phyloP scores from a whole-genome alignment of 805 yeast genomes.

The Torulaspora microellipsoides region DNA sequence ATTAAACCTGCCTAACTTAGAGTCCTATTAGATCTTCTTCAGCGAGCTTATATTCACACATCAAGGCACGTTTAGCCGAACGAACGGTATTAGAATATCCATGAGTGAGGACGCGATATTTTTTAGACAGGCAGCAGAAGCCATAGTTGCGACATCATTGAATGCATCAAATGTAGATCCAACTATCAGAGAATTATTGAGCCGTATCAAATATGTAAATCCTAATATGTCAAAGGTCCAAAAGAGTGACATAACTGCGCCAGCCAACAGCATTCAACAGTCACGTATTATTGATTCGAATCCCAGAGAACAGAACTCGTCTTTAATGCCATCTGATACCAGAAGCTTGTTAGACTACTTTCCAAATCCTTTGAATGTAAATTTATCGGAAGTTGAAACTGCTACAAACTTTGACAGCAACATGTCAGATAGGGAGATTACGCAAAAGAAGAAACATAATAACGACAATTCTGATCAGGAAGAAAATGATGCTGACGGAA shows the following conservation, averaged over 20 bases:
- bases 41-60: too few species aligned
- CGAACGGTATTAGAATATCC: too few species aligned
- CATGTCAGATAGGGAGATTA: not conserved
- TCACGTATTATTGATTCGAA: not conserved
- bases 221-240: conserved; percentile 5
- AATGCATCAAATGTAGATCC: conserved; percentile 28
- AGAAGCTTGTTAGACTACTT: conserved; percentile 1
- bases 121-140: conserved; percentile 32
- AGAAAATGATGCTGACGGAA: not conserved
- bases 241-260: not conserved
- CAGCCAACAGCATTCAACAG: not conserved
- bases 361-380: conserved; percentile 3
- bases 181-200: conserved; percentile 28
- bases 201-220: conserved; percentile 25
- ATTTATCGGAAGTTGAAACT: not conserved
- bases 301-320: not conserved
- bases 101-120: conserved; percentile 30
- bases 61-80: too few species aligned
- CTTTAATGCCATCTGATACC: not conserved
- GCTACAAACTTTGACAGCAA: not conserved
- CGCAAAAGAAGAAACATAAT: not conserved
- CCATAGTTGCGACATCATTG: conserved; percentile 30
- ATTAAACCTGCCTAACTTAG: too few species aligned
- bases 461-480: conserved; percentile 1
- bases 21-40: too few species aligned